These are phyloP conservation scores for Geotrichum histeridarum DNA, from an alignment of 1,139 yeast species.

Conservation along the genomic window DNA sequence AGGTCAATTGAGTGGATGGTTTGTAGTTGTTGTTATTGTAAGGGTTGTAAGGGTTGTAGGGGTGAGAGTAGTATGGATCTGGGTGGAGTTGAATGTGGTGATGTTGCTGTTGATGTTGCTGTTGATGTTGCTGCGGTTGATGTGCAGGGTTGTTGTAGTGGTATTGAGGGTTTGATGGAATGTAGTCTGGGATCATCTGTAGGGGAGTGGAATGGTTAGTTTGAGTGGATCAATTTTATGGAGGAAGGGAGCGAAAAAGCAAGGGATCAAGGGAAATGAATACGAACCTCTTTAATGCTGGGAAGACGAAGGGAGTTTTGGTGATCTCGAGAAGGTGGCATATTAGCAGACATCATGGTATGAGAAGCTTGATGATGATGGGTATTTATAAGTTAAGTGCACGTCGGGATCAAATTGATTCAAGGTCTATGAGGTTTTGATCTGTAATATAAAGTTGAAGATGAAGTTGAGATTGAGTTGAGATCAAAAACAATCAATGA, in stretches of 20 bases:
- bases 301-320: constrained; percentile 7
- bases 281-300: constrained; percentile 11
- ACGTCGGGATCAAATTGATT: not conserved
- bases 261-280: not conserved
- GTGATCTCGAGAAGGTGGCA: not conserved
- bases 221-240: not conserved
- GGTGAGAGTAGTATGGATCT: not conserved
- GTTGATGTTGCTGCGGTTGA: not conserved
- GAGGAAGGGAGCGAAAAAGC: too few species aligned
- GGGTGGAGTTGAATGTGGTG: constrained; percentile 2
- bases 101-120: not conserved
- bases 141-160: not conserved
- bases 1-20: not conserved
- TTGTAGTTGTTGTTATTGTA: not conserved
- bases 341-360: not conserved
- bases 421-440: too few species aligned
- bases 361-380: too few species aligned
- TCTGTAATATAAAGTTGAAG: too few species aligned
- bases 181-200: not conserved
- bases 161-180: not conserved
- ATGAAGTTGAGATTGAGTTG: not conserved
- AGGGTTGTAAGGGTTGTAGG: not conserved
- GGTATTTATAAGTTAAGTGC: too few species aligned
- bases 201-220: not conserved
- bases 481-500: not conserved